phyloP scores from a whole-genome alignment of 2,329 filamentous ascomycete genomes.

The Dothistroma septosporum region DNA sequence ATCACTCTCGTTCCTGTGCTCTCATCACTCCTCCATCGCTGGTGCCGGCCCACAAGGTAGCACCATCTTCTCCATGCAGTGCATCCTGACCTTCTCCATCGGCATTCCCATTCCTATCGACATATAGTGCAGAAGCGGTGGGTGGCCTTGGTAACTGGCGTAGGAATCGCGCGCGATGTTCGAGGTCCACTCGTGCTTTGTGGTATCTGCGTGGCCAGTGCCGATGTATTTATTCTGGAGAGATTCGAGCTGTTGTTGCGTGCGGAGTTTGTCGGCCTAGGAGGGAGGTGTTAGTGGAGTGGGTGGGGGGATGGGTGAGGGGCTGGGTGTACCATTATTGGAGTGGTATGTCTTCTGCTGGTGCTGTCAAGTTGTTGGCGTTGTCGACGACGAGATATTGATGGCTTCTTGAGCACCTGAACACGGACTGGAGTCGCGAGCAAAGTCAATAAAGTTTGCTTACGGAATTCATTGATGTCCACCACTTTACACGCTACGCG shows the following conservation, averaged over 20 bases:
- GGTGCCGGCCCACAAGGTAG: constrained; percentile 52
- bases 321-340: constrained; percentile 6
- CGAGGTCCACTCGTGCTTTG: constrained; percentile 93
- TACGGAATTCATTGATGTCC: neutral
- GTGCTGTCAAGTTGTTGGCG: neutral
- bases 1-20: neutral
- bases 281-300: neutral
- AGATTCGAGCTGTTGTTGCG: constrained; percentile 93
- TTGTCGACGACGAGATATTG: neutral
- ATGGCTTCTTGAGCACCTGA: neutral
- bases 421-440: neutral
- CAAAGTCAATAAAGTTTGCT: neutral
- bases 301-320: neutral
- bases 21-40: constrained; percentile 24
- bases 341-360: neutral
- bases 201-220: constrained; percentile 93
- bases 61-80: constrained; percentile 73
- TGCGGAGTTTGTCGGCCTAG: constrained; percentile 92
- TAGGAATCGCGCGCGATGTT: constrained; percentile 95
- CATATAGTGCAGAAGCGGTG: constrained; percentile 83
- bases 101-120: constrained; percentile 83
- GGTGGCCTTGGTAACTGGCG: constrained; percentile 83
- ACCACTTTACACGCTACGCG: neutral
- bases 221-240: constrained; percentile 95
- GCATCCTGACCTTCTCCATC: constrained; percentile 67